Percentiles rank a stretch among this genome's conserved stretches.
Evolutionary conservation across 176 grass and related monocot genomes (phyloP).

Genomic region (Eleusine coracana): DNA sequence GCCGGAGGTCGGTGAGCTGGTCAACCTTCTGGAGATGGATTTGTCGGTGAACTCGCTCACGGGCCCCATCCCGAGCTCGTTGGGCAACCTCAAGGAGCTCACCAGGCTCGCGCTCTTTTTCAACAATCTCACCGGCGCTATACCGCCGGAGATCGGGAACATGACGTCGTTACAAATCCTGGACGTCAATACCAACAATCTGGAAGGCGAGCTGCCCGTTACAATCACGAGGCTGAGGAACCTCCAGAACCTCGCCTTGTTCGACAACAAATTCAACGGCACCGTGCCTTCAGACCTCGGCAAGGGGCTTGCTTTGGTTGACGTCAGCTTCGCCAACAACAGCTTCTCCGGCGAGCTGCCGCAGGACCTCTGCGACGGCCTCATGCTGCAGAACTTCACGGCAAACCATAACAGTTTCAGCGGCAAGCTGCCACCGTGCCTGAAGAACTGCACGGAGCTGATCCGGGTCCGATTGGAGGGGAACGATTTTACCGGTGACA

Average conservation of each 20-base stretch:
- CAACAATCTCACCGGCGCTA: slow-evolving; percentile 58
- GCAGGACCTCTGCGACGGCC: slow-evolving; percentile 39
- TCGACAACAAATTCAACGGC: slow-evolving; percentile 63
- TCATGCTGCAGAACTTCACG: slow-evolving; percentile 45
- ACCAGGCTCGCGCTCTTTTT: slow-evolving; percentile 46
- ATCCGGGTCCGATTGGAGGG: slow-evolving; percentile 55
- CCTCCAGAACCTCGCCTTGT: slow-evolving; percentile 46
- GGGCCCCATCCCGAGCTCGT: slow-evolving; percentile 52
- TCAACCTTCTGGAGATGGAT: slow-evolving; percentile 24
- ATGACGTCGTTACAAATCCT: slow-evolving; percentile 50
- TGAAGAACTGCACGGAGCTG: slow-evolving; percentile 60
- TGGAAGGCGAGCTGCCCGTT: slow-evolving; percentile 59
- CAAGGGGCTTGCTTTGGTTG: slow-evolving; percentile 22
- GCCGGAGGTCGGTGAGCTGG: slow-evolving; percentile 47
- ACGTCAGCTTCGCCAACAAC: slow-evolving; percentile 61
- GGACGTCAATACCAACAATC: slow-evolving; percentile 61
- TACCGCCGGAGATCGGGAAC: slow-evolving; percentile 64
- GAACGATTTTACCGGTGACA: slow-evolving; percentile 75
- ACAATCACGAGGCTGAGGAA: slow-evolving; percentile 46
- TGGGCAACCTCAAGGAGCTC: slow-evolving; percentile 57
- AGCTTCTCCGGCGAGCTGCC: slow-evolving; percentile 71
- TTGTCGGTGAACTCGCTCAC: slow-evolving; percentile 50
- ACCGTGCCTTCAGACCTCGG: slow-evolving; percentile 60
- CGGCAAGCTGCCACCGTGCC: slow-evolving; percentile 62
- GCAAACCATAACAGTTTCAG: slow-evolving; percentile 62